Base-by-base conservation (phyloP, 495 filamentous ascomycete species). In the Podospora fimiseda region DNA sequence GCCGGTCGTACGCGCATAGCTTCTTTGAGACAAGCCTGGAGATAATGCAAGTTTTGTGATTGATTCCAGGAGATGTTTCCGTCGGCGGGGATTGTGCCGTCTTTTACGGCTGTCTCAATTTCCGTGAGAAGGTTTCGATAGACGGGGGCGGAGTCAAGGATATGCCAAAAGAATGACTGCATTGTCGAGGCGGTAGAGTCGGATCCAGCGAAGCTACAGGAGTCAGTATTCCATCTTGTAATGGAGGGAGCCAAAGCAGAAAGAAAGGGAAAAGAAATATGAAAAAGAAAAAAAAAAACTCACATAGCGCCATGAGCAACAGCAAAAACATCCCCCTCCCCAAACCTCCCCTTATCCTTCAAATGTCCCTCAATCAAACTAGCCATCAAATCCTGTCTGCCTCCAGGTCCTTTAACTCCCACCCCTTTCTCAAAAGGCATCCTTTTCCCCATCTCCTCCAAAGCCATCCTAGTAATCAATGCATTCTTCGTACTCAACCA, bases 1-100 rank as follows among this genome's bases (percentile, higher is more conserved):
- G 85, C 75, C 2, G 85, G 83, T 9, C 84, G 76, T n/a, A 86
- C 60, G 33, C 84, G 79, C 62, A 86, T 77, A 3, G 80, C 74
- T 65, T 88, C 85, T 58, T 84, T 85, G 47, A 88, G 74, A 52
- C 79, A 82, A 1, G 84, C 84, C 48, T 80, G 76, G 36, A 87
- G 70, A 66, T 85, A 87, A 0, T 76, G 69, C 24, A 82, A 67
- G 19, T 62, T 61, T 51, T 74, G 73, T 5, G 76, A 58, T 45
- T 75, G 65, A 42, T 67, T 69, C 69, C 72, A 79, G 0, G 67
- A 56, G 11, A 78, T 53, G 64, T 70, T 75, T 40, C 68, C 76
- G 13, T 70, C 52, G 9, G 66, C 49, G 6, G 73, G 66, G 39
- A 77, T 66, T 15, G n/a, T 57, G 36, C 71, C 70, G 13, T 59